Evolutionary conservation across 2,329 filamentous ascomycete genomes (phyloP), one percentile per base, ranked within the genome.

Genomic region (Diplodia scrobiculata): DNA sequence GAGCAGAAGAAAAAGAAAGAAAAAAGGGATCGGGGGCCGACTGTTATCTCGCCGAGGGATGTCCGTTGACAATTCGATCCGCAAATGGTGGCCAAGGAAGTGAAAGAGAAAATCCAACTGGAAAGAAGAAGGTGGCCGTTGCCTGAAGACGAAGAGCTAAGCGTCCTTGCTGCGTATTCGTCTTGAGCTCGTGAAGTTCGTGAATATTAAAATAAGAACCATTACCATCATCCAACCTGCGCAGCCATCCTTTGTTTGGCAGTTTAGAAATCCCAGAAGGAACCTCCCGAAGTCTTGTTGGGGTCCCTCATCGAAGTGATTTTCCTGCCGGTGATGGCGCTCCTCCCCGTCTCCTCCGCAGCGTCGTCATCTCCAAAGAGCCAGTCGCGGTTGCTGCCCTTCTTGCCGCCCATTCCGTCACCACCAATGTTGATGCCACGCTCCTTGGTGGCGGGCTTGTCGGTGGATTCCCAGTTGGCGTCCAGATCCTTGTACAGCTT

Each of bases 401-500:
- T 78, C 50, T 73, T 72, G 0, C 78, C 76, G 2, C 78, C 77
- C 77, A 79, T 79, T 19, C 78, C 77, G 59, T 79, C 76, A 7
- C 78, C 77, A 4, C 71, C 72, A 34, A 73, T 77, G 68, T 78
- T 80, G 72, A 77, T 78, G 63, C 74, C 73, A 17, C 70, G 69
- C n/a, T 76, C 71, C 47, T 66, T 68, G 47, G 36, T 55, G 7
- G 38, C 68, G n/a, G 69, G 60, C 29, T 68, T 45, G 58, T 81
- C 79, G 54, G 77, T 77, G 9, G 74, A 71, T 55, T 79, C 78
- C 83, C 82, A 84, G n/a, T 77, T 76, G 54, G 47, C 1, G 71
- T 90, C 85, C 87, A 92, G 89, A 82, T 86, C 89, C 21, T 59
- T 67, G 34, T 36, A 36, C 14, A 32, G 11, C 69, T 72, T 73